Evolutionary conservation across 148 eudicot genomes (phyloP), one percentile per base, ranked within the genome.

Genomic region (Oxyria digyna): DNA sequence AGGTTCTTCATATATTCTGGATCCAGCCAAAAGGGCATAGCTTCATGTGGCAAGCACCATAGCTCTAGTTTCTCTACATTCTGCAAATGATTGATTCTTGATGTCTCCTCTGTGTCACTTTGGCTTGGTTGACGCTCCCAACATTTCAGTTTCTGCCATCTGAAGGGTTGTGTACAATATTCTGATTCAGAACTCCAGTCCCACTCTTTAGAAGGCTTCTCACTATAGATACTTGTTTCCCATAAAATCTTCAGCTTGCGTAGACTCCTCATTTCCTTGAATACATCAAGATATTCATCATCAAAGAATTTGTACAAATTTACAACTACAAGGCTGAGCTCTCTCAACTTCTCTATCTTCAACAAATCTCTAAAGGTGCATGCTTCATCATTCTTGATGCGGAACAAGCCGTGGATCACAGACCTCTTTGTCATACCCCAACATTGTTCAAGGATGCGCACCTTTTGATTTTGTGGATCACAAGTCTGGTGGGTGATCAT

Each of bases 41-140:
- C 18, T 15, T 18, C 23, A 18, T 48, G 54, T 17, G 54, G 54
- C 4, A 48, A 18, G 18, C 79, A 59, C 35, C 35, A 59, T 17
- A 59, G 35, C 40, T 85, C 88, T 33, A 85, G 70, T 62, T 85
- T 85, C 71, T 70, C 65, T 57, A 85, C 70, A 32, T 12, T 43
- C 0, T 52, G 10, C 18, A 81, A 77, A 31, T 74, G 73, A 32
- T 78, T 74, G 86, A 83, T 78, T 6, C 54, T 67, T 13, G 82
- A 70, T 23, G 76, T 80, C 14, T 82, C 76, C 67, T 78, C 82
- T 8, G 3, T 31, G 38, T 82, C 82, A 11, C 3, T 14, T 17
- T 11, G 35, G n/a, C 65, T 59, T 59, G 54, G 54, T 48, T 48
- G 54, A 2, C 17, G n/a, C 32, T 26, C 65, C 33, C 54, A 48